phyloP scores from a whole-genome alignment of 2,329 filamentous ascomycete genomes.

The Aureobasidium sp. region DNA sequence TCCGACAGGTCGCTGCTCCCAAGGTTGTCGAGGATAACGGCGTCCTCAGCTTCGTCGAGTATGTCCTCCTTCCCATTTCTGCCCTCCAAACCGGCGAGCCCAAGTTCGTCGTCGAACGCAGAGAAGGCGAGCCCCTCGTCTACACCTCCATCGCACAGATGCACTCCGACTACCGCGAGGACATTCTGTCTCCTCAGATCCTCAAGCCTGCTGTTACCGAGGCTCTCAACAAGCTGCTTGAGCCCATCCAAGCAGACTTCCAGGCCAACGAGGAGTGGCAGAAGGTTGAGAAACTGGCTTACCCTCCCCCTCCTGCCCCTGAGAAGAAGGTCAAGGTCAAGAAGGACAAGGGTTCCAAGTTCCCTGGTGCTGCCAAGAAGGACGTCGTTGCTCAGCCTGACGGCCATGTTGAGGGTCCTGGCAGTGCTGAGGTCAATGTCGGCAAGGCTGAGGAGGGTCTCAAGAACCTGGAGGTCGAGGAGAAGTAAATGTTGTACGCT shows the following conservation, averaged over 20 bases:
- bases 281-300: constrained; percentile 65
- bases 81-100: constrained; percentile 45
- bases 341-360: constrained; percentile 65
- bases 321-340: constrained; percentile 62
- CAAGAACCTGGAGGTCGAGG: constrained; percentile 25
- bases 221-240: constrained; percentile 64
- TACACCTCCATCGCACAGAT: constrained; percentile 71
- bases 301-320: constrained; percentile 57
- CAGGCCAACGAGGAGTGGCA: constrained; percentile 70
- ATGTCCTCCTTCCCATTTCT: constrained; percentile 70
- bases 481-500: not conserved
- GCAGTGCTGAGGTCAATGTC: constrained; percentile 34
- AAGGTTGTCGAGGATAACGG: constrained; percentile 77
- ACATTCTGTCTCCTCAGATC: constrained; percentile 76
- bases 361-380: constrained; percentile 40
- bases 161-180: constrained; percentile 39
- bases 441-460: constrained; percentile 34
- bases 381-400: constrained; percentile 37
- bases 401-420: constrained; percentile 36
- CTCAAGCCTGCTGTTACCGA: constrained; percentile 77
- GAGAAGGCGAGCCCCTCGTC: constrained; percentile 64
- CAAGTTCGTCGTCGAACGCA: constrained; percentile 58
- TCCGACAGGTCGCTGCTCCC: constrained; percentile 73
- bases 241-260: constrained; percentile 69
- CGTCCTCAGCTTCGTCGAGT: constrained; percentile 77